Percentiles rank a stretch among this genome's conserved stretches.
Evolutionary conservation across 1,284 basidiomycete genomes (phyloP).

Genomic region (Cryptococcus neoformans): DNA sequence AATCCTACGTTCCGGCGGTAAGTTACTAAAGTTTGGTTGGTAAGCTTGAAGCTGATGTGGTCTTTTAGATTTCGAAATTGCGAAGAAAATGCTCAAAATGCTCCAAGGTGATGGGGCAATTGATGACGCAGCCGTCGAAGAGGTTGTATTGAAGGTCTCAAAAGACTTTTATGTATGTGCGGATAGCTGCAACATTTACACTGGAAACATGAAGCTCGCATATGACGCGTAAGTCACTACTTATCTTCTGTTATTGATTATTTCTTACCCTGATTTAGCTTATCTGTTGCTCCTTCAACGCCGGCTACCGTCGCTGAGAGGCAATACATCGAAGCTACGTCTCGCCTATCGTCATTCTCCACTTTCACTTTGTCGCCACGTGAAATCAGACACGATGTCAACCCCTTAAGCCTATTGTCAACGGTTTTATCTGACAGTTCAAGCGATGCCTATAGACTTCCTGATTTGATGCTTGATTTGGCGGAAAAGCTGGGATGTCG

Average conservation of each 20-base stretch:
- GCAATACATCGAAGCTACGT: conserved; percentile 91
- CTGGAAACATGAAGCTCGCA: conserved; percentile 90
- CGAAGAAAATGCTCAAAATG: conserved; percentile 62
- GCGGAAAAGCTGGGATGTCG: conserved; percentile 79
- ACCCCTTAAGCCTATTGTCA: conserved; percentile 72
- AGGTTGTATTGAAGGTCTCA: conserved; percentile 73
- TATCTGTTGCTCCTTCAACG: conserved; percentile 67
- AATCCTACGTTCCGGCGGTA: conserved; percentile 77
- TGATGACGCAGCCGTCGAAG: conserved; percentile 60
- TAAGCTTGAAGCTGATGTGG: neutral
- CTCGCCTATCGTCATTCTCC: conserved; percentile 62
- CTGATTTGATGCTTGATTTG: conserved; percentile 83
- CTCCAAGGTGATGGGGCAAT: conserved; percentile 58
- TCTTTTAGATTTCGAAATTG: conserved; percentile 69
- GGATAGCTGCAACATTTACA: conserved; percentile 80
- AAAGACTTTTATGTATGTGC: conserved; percentile 92
- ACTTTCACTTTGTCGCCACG: conserved; percentile 78
- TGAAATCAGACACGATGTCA: conserved; percentile 82
- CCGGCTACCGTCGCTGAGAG: conserved; percentile 65
- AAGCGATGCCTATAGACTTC: conserved; percentile 79
- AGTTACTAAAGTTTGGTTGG: conserved; percentile 50
- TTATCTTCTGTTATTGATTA: neutral
- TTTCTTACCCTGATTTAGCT: conserved; percentile 51
- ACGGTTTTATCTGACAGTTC: conserved; percentile 71
- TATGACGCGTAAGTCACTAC: conserved; percentile 75